Percentiles rank a stretch among this genome's conserved stretches.
Conservation (phyloP, 768 basidiomycete species). For the Tricholoma hemisulphureum region DNA sequence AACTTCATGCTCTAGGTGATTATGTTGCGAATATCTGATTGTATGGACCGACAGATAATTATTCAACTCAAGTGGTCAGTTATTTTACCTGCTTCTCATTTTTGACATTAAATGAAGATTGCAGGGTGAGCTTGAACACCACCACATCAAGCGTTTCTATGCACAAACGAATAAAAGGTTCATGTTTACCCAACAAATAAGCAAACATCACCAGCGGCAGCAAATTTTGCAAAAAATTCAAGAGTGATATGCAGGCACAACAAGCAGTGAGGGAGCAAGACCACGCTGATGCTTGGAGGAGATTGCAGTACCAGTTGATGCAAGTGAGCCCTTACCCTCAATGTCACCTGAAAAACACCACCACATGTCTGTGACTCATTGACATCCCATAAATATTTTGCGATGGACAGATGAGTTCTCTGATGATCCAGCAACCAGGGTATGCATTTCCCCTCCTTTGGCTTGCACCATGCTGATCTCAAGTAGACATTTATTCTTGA, state of each 20-base stretch:
- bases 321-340: constrained; percentile 11
- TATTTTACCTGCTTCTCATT: background rate
- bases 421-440: background rate
- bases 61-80: constrained; percentile 35
- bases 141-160: constrained; percentile 32
- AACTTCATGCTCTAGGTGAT: constrained; percentile 34
- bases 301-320: constrained; percentile 2
- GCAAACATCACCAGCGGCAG: constrained; percentile 10
- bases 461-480: background rate
- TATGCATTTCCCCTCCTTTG: background rate
- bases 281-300: background rate
- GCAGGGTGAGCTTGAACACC: constrained; percentile 41
- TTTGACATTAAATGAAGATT: background rate
- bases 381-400: background rate
- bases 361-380: constrained; percentile 21
- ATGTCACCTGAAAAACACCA: constrained; percentile 15
- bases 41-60: constrained; percentile 36
- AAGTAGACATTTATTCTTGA: constrained; percentile 24
- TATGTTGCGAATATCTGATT: constrained; percentile 22
- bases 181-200: constrained; percentile 21
- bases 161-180: constrained; percentile 24
- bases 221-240: constrained; percentile 3
- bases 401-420: background rate
- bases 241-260: background rate
- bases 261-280: background rate